phyloP scores from a whole-genome alignment of 1,139 yeast genomes.

The Diutina rugosa region DNA sequence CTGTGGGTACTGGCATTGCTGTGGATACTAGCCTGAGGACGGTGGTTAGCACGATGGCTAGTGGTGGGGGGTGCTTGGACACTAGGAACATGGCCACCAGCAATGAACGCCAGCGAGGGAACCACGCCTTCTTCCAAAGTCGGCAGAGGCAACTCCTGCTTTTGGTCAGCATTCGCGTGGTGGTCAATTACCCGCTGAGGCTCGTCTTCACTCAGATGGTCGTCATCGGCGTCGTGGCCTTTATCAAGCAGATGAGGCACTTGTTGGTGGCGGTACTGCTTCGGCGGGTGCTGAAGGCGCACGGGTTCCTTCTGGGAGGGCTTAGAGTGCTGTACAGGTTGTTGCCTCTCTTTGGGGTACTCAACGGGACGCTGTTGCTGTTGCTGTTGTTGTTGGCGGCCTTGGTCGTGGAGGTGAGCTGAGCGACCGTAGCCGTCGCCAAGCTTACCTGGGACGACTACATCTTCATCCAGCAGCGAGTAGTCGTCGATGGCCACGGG shows the following conservation, averaged over 20 bases:
- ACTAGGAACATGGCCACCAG: neutral
- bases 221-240: neutral
- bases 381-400: neutral
- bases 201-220: neutral
- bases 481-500: neutral
- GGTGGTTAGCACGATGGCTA: neutral
- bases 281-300: neutral
- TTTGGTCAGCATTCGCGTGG: no score
- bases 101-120: neutral
- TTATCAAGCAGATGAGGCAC: neutral
- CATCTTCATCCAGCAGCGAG: conserved; percentile 1
- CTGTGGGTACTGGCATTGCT: neutral
- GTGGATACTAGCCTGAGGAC: neutral
- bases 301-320: neutral
- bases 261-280: conserved; percentile 1
- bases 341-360: neutral
- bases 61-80: neutral
- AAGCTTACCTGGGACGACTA: neutral
- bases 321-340: neutral
- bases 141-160: neutral
- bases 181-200: neutral
- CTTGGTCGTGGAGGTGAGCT: neutral
- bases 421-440: neutral
- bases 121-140: neutral
- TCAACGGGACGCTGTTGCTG: neutral